Evolutionary conservation across 495 filamentous ascomycete species (phyloP).

Genomic region (Aspergillus taichungensis): DNA sequence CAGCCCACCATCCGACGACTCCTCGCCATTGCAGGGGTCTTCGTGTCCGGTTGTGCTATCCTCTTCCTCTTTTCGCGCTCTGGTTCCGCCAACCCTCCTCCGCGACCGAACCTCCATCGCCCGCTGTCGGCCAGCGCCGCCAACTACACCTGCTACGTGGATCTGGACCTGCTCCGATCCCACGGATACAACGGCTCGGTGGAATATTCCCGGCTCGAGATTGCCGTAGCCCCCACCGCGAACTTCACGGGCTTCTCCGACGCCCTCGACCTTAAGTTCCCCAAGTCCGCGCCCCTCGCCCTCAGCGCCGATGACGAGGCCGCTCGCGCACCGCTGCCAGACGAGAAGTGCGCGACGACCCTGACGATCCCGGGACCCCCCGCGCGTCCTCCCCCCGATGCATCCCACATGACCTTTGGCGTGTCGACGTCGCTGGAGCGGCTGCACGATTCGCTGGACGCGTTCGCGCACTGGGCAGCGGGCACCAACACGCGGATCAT

Average conservation of each 20-base stretch:
- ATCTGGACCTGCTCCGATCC: slow-evolving; percentile 12
- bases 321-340: slow-evolving; percentile 3
- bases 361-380: slow-evolving; percentile 10
- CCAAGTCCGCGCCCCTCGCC: slow-evolving; percentile 3
- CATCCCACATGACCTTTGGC: slow-evolving; percentile 49
- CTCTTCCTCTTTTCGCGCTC: not conserved
- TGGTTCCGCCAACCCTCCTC: not conserved
- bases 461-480: slow-evolving; percentile 53
- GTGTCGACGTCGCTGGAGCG: slow-evolving; percentile 49
- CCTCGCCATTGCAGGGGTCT: not conserved
- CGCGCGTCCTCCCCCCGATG: slow-evolving; percentile 22
- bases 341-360: slow-evolving; percentile 8
- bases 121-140: not conserved
- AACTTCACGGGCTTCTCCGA: slow-evolving; percentile 12
- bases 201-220: slow-evolving; percentile 14
- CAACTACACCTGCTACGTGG: slow-evolving; percentile 8
- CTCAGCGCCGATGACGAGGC: slow-evolving; percentile 6
- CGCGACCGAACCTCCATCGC: not conserved
- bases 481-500: slow-evolving; percentile 46
- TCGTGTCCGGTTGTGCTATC: not conserved
- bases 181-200: slow-evolving; percentile 3
- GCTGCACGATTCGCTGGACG: slow-evolving; percentile 45
- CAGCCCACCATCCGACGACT: not conserved
- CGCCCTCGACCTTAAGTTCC: slow-evolving; percentile 6
- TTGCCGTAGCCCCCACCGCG: slow-evolving; percentile 9